Evolutionary conservation across 148 eudicot species (phyloP), one percentile per base, ranked within the genome.

Genomic region (Persicaria maculosa): DNA sequence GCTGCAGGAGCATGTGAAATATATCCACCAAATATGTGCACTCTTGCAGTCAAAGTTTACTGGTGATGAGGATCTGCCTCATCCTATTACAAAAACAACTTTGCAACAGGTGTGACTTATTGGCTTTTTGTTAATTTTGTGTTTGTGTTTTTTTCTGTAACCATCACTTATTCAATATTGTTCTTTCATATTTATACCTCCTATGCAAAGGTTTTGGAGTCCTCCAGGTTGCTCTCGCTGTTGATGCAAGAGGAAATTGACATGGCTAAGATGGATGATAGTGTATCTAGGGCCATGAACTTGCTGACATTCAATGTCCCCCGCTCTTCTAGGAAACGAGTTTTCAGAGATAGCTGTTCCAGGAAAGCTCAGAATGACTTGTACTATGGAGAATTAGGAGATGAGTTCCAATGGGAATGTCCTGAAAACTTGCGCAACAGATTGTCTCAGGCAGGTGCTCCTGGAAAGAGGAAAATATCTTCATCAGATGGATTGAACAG

Each of bases 371-470:
- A 90, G 45, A 86, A 82, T 88, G 83, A 85, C 20, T 75, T 77
- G 72, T 77, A 73, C 64, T 40, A 82, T 55, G 84, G 81, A 50
- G 97, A 83, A 74, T 78, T 86, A 57, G 82, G 85, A 50, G 92
- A 88, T 7, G 88, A 75, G 74, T 92, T 89, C 78, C 80, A 77
- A 54, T 96, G 99, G 99, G 99, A 96, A 59, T 96, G 97, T 71
- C 94, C 99, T 74, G 98, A 94, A 84, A 94, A 90, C 81, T 78
- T 90, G 77, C 89, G 91, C 44, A 87, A 87, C 55, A 80, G 96
- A 80, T 77, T 95, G 79, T 87, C 97, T 46, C 92, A 90, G 76
- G 81, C 91, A 20, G 84, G 79, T 48, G 78, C 87, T 73, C 78
- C 87, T 5, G 80, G 84, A 20, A 96, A 93, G 80, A 85, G 97